A percentile compares a stretch with the other conserved stretches of the same genome.
These are phyloP conservation scores for Daldinia caldariorum DNA, from an alignment of 495 filamentous ascomycete genomes.

Conservation along the genomic window DNA sequence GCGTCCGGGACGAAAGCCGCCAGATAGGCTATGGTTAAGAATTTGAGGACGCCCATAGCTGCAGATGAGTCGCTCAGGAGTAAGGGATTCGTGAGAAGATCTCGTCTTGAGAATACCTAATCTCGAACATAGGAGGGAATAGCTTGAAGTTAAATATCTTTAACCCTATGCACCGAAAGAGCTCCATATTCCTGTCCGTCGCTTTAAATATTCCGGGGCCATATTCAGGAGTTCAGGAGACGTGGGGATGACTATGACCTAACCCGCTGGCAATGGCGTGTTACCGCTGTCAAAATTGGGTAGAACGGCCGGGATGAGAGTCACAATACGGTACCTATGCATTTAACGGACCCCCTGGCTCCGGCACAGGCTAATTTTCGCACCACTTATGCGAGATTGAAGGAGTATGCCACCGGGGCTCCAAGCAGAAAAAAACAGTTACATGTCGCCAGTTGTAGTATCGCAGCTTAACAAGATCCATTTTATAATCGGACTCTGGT, in stretches of 20 bases:
- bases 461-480: background rate
- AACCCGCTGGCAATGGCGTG: conserved; percentile 1
- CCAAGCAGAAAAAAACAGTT: background rate
- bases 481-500: background rate
- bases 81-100: background rate
- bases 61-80: background rate
- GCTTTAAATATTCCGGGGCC: background rate
- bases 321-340: background rate
- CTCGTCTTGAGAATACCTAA: background rate
- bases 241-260: background rate
- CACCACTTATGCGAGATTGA: conserved; percentile 18
- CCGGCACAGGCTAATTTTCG: conserved; percentile 26
- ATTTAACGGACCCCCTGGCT: conserved; percentile 19
- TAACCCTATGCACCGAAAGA: too few relatives aligned
- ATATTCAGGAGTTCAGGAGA: background rate
- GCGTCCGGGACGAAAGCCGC: conserved; percentile 4
- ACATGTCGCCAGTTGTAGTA: background rate
- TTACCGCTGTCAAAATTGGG: conserved; percentile 21
- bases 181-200: too few relatives aligned
- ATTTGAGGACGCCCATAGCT: background rate
- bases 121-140: background rate
- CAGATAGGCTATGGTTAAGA: background rate
- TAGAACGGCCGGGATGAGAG: conserved; percentile 18
- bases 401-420: background rate
- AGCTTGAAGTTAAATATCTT: background rate